Evolutionary conservation across 169 alveolate species (phyloP), one percentile per base, ranked within the genome.

Genomic region (Plasmodium falciparum): DNA sequence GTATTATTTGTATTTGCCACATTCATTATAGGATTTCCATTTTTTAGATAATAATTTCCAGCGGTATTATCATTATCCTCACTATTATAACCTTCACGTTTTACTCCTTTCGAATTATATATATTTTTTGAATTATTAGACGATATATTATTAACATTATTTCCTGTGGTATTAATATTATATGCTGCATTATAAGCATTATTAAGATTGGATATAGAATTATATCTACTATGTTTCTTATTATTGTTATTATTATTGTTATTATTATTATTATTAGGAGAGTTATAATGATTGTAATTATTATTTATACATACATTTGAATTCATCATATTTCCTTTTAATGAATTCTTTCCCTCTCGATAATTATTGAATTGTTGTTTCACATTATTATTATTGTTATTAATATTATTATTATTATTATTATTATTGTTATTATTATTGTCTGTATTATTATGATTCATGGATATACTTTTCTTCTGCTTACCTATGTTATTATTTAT

Each of bases 401-500:
- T 33, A 5, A 15, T 61, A 29, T 39, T 24, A 24, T 29, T 73
- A 54, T 50, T 73, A 52, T 12, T 43, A 9, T n/a, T 70, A 33
- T 70, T 71, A 71, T 1, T 69, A 15, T 12, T 69, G 15, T 9
- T 45, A 45, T 29, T 45, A n/a, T 15, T 17, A n/a, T 4, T 20
- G 22, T 20, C 22, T 20, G 22, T 13, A 43, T n/a, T 58, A 29
- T 85, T 67, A 33, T 83, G 86, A 47, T 49, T 49, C 9, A 69
- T 56, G 5, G 74, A 54, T 69, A 9, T 83, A 33, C 59, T 69
- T 29, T 85, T 54, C 54, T 83, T 83, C 61, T 69, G 91, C 9
- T 83, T 47, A 47, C 26, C 54, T 13, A 71, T 2, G 54, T 20
- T 73, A 29, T 73, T 54, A 33, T 70, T 70, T 24, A 69, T 29